These are phyloP conservation scores for Tetradesmus lagerheimii DNA, from an alignment of 139 green algal species.

Conservation along the genomic window DNA sequence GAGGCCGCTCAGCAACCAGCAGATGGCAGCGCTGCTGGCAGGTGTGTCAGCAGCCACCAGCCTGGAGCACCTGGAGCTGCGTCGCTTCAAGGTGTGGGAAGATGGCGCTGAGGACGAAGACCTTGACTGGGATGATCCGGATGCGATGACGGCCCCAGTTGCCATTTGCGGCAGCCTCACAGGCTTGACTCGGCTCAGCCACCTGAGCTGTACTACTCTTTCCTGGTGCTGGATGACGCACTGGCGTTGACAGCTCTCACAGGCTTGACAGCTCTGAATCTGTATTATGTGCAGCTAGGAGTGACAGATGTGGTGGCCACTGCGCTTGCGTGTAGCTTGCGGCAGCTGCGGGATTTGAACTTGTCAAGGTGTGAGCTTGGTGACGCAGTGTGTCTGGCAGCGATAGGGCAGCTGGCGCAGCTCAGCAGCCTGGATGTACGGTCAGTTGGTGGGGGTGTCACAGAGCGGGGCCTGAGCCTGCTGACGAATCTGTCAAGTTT, in stretches of 20 bases:
- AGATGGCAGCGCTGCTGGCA: background rate
- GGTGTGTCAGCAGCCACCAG: background rate
- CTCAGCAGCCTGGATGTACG: too few species aligned
- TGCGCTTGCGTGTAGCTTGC: background rate
- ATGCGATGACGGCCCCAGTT: background rate
- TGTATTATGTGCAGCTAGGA: too few species aligned
- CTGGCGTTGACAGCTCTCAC: background rate
- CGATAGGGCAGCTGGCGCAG: too few species aligned
- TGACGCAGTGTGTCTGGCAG: too few species aligned
- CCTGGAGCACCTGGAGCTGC: background rate
- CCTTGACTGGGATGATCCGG: too few species aligned
- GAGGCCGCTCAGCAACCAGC: background rate
- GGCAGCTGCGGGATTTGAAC: background rate
- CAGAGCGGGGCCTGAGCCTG: too few species aligned
- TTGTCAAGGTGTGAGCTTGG: too few species aligned
- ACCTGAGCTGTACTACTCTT: background rate
- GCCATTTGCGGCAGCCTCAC: background rate
- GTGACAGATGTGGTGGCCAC: background rate
- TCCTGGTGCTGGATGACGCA: background rate
- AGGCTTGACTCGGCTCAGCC: background rate
- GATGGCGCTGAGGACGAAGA: background rate
- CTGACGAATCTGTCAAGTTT: too few species aligned
- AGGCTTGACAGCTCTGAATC: background rate
- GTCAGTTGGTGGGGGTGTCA: too few species aligned
- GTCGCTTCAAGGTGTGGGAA: background rate